Evolutionary conservation across 2,329 filamentous ascomycete species (phyloP).

Genomic region (Penicillium oxalicum): DNA sequence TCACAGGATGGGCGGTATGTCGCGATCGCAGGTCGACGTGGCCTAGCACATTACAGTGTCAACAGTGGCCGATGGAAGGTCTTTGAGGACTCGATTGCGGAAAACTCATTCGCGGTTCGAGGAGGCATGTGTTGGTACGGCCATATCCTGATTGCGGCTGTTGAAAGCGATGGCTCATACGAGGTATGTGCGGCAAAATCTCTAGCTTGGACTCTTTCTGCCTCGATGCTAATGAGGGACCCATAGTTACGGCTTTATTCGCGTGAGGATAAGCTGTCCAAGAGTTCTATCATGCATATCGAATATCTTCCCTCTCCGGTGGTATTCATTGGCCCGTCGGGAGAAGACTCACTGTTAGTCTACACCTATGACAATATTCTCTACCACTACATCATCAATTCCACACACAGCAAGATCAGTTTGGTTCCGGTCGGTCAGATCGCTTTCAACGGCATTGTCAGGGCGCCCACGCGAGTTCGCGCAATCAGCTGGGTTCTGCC

Average conservation of each 20-base stretch:
- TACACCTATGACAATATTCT: slow-evolving; percentile 96
- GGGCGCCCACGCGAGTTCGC: slow-evolving; percentile 85
- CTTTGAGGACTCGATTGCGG: slow-evolving; percentile 71
- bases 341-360: slow-evolving; percentile 88
- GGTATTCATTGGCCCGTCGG: slow-evolving; percentile 82
- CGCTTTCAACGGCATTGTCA: slow-evolving; percentile 90
- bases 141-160: slow-evolving; percentile 85
- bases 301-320: slow-evolving; percentile 77
- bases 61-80: slow-evolving; percentile 94
- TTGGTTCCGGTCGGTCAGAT: slow-evolving; percentile 96
- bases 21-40: slow-evolving; percentile 87
- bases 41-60: slow-evolving; percentile 91
- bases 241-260: slow-evolving; percentile 77
- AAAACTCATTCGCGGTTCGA: slow-evolving; percentile 85
- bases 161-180: slow-evolving; percentile 77
- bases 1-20: slow-evolving; percentile 91
- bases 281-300: slow-evolving; percentile 64
- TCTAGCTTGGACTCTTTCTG: background rate
- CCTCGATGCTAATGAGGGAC: slow-evolving; percentile 12
- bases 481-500: slow-evolving; percentile 94
- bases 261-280: slow-evolving; percentile 72
- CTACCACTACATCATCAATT: slow-evolving; percentile 85
- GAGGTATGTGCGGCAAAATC: slow-evolving; percentile 47
- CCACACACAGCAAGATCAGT: slow-evolving; percentile 63
- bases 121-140: slow-evolving; percentile 99